Evolutionary conservation across 257 asterid species (phyloP), one percentile per base, ranked within the genome.

Genomic region (Pogostemon cablin): DNA sequence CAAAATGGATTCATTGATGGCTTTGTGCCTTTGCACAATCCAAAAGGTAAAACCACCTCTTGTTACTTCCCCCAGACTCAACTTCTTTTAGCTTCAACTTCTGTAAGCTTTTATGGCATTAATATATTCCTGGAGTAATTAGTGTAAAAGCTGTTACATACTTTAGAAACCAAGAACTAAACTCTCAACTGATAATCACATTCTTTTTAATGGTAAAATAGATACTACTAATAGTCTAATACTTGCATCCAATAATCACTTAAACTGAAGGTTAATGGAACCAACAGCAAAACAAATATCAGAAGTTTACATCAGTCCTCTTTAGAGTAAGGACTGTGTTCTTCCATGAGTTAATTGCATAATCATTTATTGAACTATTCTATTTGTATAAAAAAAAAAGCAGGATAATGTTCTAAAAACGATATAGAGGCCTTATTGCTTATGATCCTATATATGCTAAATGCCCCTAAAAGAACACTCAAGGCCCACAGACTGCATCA

Each of bases 41-140:
- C 75, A 69, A 61, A 76, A 66, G 93, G 93, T 57, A 57, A 57
- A 57, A 67, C 70, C 55, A 67, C 60, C 62, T 61, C 40, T 64
- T 17, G 37, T 57, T 60, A 37, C 41, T 25, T 69, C 67, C 32
- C 40, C 53, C 34, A 25, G 54, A 47, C 58, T 47, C 35, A 37
- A 34, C 46, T 42, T 69, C 41, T 46, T 61, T 53, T 25, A 25
- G 32, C 32, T 25, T 47, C 35, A 37, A 34, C 46, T 42, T 69
- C 41, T 46, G 54, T 53, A 62, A 42, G 48, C n/a, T 47, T 60
- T 46, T 32, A 17, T 17, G 9, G 20, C 43, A 49, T 38, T 57
- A 48, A 10, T 61, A 46, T 57, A 12, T 76, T 62, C 25, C 42
- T 63, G 25, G 15, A 54, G 35, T 34, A 42, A 32, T 7, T 37